Base-by-base conservation (phyloP, 208 protist species). In the Leishmania aethiopica region DNA sequence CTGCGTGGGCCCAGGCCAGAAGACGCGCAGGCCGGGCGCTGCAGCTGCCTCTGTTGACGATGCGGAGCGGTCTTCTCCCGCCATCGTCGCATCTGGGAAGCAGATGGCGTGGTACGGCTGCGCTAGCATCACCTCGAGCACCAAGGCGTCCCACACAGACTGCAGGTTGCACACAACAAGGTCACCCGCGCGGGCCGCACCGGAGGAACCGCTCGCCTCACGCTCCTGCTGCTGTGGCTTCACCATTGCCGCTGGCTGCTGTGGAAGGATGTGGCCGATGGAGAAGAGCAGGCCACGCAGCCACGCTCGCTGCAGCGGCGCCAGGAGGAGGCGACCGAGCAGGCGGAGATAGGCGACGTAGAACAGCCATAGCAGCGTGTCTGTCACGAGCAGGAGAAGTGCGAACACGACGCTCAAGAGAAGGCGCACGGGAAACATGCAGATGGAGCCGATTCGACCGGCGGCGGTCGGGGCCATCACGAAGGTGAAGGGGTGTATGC, bases 401-500 rank as follows among this genome's bases (percentile, higher is more conserved):
- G 69, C 66, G 62, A 95, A 86, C n/a, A 92, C 35, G 28, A 77
- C 25, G 71, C 85, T 83, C 75, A 94, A 74, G 74, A 93, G 75
- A 1, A 95, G 83, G 0, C 90, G 90, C 28, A 91, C 62, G 3
- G 90, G 91, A 79, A 93, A 95, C 62, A 95, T 79, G 67, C 91
- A 32, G 28, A 64, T 72, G 62, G 90, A 84, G n/a, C 81, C 42
- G 6, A 89, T 35, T 15, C 82, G 47, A 67, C 89, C 88, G 4
- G 84, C 11, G 7, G 79, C 82, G 42, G 88, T 91, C 19, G 93
- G 91, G 45, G 86, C 72, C 62, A 86, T 81, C 32, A 87, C 77
- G 37, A 85, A 62, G 51, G 87, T 88, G 84, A 95, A 97, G 80
- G 94, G 94, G 73, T 97, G 89, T 53, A 97, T 92, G 71, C 94